Evolutionary conservation across 2,329 filamentous ascomycete species (phyloP).

Genomic region (Pseudocercospora ulei): DNA sequence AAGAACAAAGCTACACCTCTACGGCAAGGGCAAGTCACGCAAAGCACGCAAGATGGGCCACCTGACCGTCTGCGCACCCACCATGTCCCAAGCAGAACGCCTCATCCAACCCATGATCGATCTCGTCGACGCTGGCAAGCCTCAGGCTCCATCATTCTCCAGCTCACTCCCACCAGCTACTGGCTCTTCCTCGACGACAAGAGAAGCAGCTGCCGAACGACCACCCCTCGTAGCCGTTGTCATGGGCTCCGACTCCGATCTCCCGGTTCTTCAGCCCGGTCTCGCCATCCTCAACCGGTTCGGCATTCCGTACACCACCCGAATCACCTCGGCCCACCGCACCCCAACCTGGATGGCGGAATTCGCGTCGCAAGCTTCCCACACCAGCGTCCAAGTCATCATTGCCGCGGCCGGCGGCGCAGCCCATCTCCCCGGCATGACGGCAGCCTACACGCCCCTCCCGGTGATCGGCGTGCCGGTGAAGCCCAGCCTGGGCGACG

Average conservation of each 20-base stretch:
- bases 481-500: slow-evolving; percentile 44
- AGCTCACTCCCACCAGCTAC: slow-evolving; percentile 22
- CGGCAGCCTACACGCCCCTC: slow-evolving; percentile 42
- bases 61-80: slow-evolving; percentile 66
- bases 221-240: slow-evolving; percentile 61
- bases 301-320: slow-evolving; percentile 59
- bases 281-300: slow-evolving; percentile 60
- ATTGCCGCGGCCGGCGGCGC: slow-evolving; percentile 45
- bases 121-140: slow-evolving; percentile 49
- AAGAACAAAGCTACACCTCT: slow-evolving; percentile 64
- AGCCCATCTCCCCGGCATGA: slow-evolving; percentile 46
- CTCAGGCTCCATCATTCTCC: slow-evolving; percentile 36
- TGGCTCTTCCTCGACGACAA: slow-evolving; percentile 11
- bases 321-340: slow-evolving; percentile 64
- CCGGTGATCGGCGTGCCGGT: slow-evolving; percentile 46
- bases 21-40: slow-evolving; percentile 76
- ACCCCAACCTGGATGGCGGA: slow-evolving; percentile 43
- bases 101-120: slow-evolving; percentile 61
- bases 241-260: slow-evolving; percentile 75
- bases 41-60: slow-evolving; percentile 92
- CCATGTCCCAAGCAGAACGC: slow-evolving; percentile 57
- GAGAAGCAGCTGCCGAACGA: slow-evolving; percentile 17
- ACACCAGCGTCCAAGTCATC: slow-evolving; percentile 38
- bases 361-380: slow-evolving; percentile 38
- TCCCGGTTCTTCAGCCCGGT: slow-evolving; percentile 56